Percentiles rank a stretch among this genome's conserved stretches.
Evolutionary conservation across 805 yeast genomes (phyloP).

Genomic region (Spathaspora girioi): DNA sequence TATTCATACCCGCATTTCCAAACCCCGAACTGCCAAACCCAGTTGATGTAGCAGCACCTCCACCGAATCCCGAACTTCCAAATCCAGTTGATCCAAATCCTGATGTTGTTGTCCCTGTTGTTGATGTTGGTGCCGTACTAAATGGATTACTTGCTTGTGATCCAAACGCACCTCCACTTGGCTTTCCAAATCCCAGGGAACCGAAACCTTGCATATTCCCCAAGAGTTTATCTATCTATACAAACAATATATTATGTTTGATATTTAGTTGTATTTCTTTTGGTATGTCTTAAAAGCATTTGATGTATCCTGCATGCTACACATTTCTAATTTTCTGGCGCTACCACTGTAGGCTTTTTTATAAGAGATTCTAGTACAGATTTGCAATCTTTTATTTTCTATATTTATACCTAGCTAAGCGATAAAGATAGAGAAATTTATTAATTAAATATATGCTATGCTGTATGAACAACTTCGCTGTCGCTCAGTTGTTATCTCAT

Average conservation of each 20-base stretch:
- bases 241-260: too few relatives aligned
- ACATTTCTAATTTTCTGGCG: not conserved
- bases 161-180: constrained; percentile 12
- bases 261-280: too few relatives aligned
- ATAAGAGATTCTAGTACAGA: too few relatives aligned
- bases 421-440: too few relatives aligned
- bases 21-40: constrained; percentile 9
- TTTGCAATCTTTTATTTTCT: too few relatives aligned
- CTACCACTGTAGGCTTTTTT: not conserved
- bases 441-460: too few relatives aligned
- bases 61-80: constrained; percentile 13
- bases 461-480: too few relatives aligned
- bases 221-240: constrained; percentile 13
- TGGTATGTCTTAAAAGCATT: too few relatives aligned
- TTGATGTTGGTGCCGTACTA: constrained; percentile 8
- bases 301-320: too few relatives aligned
- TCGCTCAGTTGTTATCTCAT: not conserved
- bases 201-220: constrained; percentile 13
- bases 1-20: constrained; percentile 10
- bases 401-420: too few relatives aligned
- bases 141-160: constrained; percentile 7
- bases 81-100: constrained; percentile 11
- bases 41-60: constrained; percentile 8
- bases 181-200: constrained; percentile 10
- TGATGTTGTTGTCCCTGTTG: not conserved